Evolutionary conservation across 257 asterid species (phyloP), one percentile per base, ranked within the genome.

Genomic region (Solanum chaucha): DNA sequence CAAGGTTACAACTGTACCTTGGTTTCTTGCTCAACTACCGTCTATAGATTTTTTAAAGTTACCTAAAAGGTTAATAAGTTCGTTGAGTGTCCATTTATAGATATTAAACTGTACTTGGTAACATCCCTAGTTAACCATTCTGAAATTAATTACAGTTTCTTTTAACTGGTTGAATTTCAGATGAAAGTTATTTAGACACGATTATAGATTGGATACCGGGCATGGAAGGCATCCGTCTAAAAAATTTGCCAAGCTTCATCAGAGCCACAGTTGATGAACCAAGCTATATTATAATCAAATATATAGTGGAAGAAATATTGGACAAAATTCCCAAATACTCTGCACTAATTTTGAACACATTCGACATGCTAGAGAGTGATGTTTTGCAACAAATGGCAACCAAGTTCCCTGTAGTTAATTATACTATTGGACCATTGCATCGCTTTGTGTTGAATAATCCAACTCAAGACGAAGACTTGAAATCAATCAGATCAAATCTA

Each of bases 141-240:
- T 4, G 12, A 17, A 51, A 51, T 19, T 32, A 51, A 28, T 82
- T 10, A 5, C 34, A 61, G 1, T 46, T 65, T 35, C 28, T 41
- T 26, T 10, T 44, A 41, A 10, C 34, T 14, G 24, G 30, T 28
- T 86, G 34, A 74, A 4, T 28, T 67, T 67, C 90, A 90, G 93
- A 89, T 89, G 74, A 67, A 11, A 80, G 85, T 86, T 88, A 51
- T 82, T 87, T 91, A 5, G 90, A 89, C 4, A 88, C 87, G n/a
- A 72, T 24, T 1, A 44, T 91, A 59, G 90, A 89, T 82, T 91
- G 91, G 90, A 89, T 89, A 32, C 89, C 89, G 0, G 88, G 84
- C 19, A 88, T 91, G 93, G 35, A 91, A 75, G 85, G 17, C 19
- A 84, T 91, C 15, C 87, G 90, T 10, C 34, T 89, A 17, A 89